A percentile compares a stretch with the other conserved stretches of the same genome.
Evolutionary conservation across 2,329 filamentous ascomycete genomes (phyloP).

Genomic region (Hypomyces perniciosus): DNA sequence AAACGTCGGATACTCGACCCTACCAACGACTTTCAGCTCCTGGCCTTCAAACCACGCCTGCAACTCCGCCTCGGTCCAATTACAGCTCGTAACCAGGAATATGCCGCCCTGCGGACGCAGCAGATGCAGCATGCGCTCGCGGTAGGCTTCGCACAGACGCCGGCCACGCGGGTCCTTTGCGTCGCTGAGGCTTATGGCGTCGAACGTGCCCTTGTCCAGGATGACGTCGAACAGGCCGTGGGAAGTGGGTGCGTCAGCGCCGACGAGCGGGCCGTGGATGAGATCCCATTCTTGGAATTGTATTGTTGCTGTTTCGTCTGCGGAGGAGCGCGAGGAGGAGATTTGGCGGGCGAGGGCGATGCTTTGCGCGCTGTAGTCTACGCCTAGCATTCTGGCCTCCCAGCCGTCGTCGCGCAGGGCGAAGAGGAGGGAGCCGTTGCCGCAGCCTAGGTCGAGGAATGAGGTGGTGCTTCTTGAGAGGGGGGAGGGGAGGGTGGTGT

Average conservation of each 20-base stretch:
- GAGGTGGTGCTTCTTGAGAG: conserved; percentile 34
- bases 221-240: conserved; percentile 73
- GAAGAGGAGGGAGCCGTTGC: conserved; percentile 89
- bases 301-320: conserved; percentile 19
- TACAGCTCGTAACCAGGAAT: conserved; percentile 88
- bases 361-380: conserved; percentile 78
- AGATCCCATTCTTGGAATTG: conserved; percentile 58
- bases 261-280: conserved; percentile 36
- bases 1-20: conserved; percentile 78
- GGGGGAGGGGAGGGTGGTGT: conserved; percentile 15
- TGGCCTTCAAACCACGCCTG: conserved; percentile 64
- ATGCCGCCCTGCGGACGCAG: conserved; percentile 61
- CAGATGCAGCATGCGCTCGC: conserved; percentile 58
- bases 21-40: conserved; percentile 55
- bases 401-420: conserved; percentile 62
- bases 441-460: conserved; percentile 85
- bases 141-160: conserved; percentile 70
- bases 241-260: conserved; percentile 25
- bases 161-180: conserved; percentile 47
- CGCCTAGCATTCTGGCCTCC: conserved; percentile 66
- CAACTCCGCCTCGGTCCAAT: conserved; percentile 93
- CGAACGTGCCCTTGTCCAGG: conserved; percentile 97
- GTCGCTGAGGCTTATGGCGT: conserved; percentile 76
- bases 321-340: conserved; percentile 25
- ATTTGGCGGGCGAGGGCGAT: conserved; percentile 68